Evolutionary conservation across 2,329 filamentous ascomycete species (phyloP), one percentile per base, ranked within the genome.

Genomic region (Pseudogymnoascus sp.): DNA sequence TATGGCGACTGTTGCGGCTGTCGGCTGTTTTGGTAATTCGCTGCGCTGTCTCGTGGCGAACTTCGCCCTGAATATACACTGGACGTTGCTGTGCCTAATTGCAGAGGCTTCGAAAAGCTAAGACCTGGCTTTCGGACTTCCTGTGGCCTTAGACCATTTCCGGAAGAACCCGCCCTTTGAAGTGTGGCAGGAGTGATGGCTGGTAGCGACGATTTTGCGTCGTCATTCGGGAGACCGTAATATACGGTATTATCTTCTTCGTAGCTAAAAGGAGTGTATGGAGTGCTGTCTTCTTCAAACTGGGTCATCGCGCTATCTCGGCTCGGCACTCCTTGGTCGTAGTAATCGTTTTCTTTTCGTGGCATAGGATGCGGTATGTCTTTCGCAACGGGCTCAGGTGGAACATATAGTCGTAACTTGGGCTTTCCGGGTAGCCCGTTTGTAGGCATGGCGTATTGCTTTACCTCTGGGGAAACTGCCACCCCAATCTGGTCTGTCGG

Each of bases 381-480:
- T 37, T 65, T 65, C 37, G 56, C 64, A 18, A 60, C 43, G 1
- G 62, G 40, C 38, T 62, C 62, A 12, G 66, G 61, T 60, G 72
- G 71, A 59, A 72, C 67, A 40, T 65, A 63, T 12, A 74, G 53
- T 9, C 62, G 70, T 37, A 73, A 62, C 7, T 53, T 65, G 18
- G 73, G 73, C 62, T 71, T 72, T 40, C 70, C 69, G 3, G 72
- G 72, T 18, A 73, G 63, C 12, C 72, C 67, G 38, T 65, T 70
- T 8, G 72, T 56, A 38, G 64, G 64, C 14, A 63, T 23, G 9
- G 61, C 62, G 3, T 36, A 25, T 42, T 63, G n/a, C 11, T 62
- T 60, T 28, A 34, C 3, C 34, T 72, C 69, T 21, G 69, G 69
- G 2, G 69, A 72, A 31, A 73, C 68, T 6, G 71, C 72, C 28